Evolutionary conservation across 768 basidiomycete species (phyloP), one percentile per base, ranked within the genome.

Genomic region (Podaxis pistillaris): DNA sequence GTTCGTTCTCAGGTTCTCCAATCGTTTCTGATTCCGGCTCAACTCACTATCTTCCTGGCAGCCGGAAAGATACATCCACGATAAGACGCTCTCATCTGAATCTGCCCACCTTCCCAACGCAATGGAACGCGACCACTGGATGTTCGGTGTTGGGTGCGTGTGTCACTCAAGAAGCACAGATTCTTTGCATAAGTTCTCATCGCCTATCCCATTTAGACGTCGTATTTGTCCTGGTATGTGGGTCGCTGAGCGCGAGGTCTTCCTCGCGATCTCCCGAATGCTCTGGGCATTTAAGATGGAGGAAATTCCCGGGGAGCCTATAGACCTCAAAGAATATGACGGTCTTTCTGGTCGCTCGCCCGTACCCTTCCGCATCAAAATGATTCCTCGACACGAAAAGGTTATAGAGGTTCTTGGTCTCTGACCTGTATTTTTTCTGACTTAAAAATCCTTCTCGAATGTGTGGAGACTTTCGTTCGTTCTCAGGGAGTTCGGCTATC

Each of bases 41-140:
- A 46, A 33, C 33, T 33, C 44, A 46, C 17, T 9, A n/a, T 19
- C 44, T n/a, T 19, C 8, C 12, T 40, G 41, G 15, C 24, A 80
- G 72, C 81, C 82, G n/a, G 79, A 83, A 11, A 74, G 82, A 2
- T 83, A 78, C 67, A 62, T 82, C 37, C 68, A 72, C 22, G 79
- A 83, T 62, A 62, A 64, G 0, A 72, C 72, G 8, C 69, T 72
- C 17, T 75, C 74, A 19, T 76, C 78, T 1, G 80, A 82, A 58
- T 81, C 80, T 2, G 78, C 79, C 15, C 79, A 80, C 41, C 67
- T 78, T 24, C 50, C 74, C 1, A 72, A 83, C 63, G 72, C 79
- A 7, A 72, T 72, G 64, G 72, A 83, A 56, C 76, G 81, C 40
- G 82, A 83, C 63, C 79, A 83, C 60, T 83, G 82, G 82, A 75